Conservation (phyloP, 495 filamentous ascomycete species). For the Penicillium odoratum region DNA sequence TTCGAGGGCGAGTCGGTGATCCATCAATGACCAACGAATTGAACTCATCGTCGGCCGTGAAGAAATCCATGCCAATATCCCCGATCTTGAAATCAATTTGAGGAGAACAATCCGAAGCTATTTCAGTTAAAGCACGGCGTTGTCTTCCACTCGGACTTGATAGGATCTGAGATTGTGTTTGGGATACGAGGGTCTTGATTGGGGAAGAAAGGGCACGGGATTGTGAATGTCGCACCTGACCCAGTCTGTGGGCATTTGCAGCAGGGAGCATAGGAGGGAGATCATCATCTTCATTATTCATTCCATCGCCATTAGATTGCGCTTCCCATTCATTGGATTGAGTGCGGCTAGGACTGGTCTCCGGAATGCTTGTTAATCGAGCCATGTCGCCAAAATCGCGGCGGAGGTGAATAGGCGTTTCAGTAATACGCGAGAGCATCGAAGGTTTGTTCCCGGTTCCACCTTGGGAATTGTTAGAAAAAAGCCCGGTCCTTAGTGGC, state of each 20-base stretch:
- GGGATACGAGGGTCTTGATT: conserved; percentile 31
- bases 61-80: conserved; percentile 44
- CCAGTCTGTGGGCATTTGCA: conserved; percentile 16
- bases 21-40: conserved; percentile 33
- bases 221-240: conserved; percentile 26
- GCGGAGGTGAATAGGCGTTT: conserved; percentile 39
- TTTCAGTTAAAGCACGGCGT: conserved; percentile 46
- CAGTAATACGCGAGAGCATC: conserved; percentile 42
- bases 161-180: conserved; percentile 28
- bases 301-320: conserved; percentile 28
- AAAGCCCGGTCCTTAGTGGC: conserved; percentile 3
- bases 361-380: conserved; percentile 39
- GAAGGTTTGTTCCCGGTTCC: conserved; percentile 33
- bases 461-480: conserved; percentile 2
- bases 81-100: conserved; percentile 31
- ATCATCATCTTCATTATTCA: conserved; percentile 45
- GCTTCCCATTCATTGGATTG: conserved; percentile 28
- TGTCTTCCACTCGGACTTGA: conserved; percentile 46
- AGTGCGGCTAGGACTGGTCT: conserved; percentile 41
- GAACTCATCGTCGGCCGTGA: conserved; percentile 47
- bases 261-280: conserved; percentile 37
- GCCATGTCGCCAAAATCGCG: conserved; percentile 30
- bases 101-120: conserved; percentile 47
- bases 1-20: conserved; percentile 39
- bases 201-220: conserved; percentile 32